Conservation (phyloP, 345 rosid genomes). For the Rhizophora apiculata region DNA sequence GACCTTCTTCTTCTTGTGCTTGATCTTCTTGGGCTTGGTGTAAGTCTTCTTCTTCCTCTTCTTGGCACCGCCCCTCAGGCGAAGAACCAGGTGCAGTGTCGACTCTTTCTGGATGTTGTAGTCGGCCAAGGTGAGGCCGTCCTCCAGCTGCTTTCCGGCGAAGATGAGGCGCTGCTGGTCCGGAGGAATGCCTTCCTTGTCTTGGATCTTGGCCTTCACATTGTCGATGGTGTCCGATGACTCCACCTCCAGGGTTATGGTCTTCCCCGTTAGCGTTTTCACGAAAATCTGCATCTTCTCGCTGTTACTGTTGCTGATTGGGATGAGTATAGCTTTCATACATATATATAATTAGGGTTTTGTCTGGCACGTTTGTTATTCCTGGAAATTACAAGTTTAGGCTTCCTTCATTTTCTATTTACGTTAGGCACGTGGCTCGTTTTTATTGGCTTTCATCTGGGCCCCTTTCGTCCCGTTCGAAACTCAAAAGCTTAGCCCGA, state of each 20-base stretch:
- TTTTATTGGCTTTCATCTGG: too few relatives aligned
- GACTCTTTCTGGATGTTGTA: conserved; percentile 33
- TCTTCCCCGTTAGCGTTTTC: conserved; percentile 28
- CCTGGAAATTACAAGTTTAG: neutral
- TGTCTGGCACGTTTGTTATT: neutral
- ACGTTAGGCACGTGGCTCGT: too few relatives aligned
- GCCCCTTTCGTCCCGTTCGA: too few relatives aligned
- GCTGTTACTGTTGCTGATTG: neutral
- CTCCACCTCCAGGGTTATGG: conserved; percentile 25
- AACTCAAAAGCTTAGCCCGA: too few relatives aligned
- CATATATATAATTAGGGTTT: neutral
- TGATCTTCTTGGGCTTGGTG: conserved; percentile 31
- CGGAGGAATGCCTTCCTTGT: conserved; percentile 25
- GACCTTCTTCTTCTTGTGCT: conserved; percentile 33
- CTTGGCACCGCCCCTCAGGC: conserved; percentile 21
- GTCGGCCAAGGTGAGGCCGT: conserved; percentile 21
- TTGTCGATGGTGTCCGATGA: conserved; percentile 25
- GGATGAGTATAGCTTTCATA: neutral
- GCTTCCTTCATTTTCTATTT: neutral
- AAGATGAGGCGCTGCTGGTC: conserved; percentile 25
- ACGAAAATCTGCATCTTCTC: conserved; percentile 30
- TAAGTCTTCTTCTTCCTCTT: conserved; percentile 33
- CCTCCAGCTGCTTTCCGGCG: conserved; percentile 27
- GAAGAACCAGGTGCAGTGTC: conserved; percentile 24
- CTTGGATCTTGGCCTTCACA: conserved; percentile 30